Evolutionary conservation across 2,329 filamentous ascomycete genomes (phyloP), one percentile per base, ranked within the genome.

Genomic region (Didymella pinodella): DNA sequence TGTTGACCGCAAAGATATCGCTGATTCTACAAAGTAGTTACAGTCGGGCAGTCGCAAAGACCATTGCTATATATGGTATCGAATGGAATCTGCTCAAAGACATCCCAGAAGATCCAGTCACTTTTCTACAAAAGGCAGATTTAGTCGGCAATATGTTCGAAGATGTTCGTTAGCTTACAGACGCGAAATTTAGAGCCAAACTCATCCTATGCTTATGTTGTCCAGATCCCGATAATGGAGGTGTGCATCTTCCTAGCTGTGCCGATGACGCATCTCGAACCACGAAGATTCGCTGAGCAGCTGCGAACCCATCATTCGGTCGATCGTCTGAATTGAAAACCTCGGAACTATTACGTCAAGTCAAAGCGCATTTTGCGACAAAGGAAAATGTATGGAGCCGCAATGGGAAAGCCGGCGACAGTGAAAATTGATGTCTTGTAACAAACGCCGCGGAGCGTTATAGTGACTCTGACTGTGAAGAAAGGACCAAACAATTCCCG

Each of bases 161-260:
- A 22, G 22, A 2, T 22, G 2, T 22, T 22, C 22, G 22, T 22
- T 80, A 75, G 75, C 62, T 79, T 7, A 48, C 59, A 1, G 65
- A 72, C 38, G 60, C 67, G 2, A 57, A 54, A 5, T 77, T 74
- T 44, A 22, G 65, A 54, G n/a, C 18, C 40, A 5, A 20, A 51
- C 11, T 48, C 57, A 7, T 49, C 34, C 28, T 7, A 54, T 52
- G 49, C 46, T 61, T 3, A 57, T 54, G 2, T 55, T 63, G 16
- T 63, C 61, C 14, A 49, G 12, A 53, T 58, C 45, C 53, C 57
- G 2, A 22, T 63, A 12, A 41, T 60, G 10, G 61, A 60, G 43
- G 29, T 63, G 57, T 32, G 48, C 20, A 53, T 61, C n/a, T 34
- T 55, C 34, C 28, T 62, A 16, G 22, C 22, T 22, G 22, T 22